A percentile compares a stretch with the other conserved stretches of the same genome.
These are phyloP conservation scores for Cryphonectria japonica DNA, from an alignment of 2,329 filamentous ascomycete genomes.

Conservation along the genomic window DNA sequence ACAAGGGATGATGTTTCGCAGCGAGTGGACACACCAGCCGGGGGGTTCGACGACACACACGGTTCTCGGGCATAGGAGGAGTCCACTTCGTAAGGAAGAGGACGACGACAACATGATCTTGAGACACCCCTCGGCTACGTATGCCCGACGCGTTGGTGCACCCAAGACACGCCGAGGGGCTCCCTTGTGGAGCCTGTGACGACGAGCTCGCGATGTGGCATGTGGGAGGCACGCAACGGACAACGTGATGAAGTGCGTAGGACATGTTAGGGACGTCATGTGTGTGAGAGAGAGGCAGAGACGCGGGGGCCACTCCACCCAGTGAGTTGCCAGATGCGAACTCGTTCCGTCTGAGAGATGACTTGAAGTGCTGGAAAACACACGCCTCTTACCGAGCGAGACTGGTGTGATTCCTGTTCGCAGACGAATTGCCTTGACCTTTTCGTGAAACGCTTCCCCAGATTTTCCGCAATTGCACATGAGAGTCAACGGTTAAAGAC, in stretches of 20 bases:
- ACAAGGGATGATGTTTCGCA: not conserved
- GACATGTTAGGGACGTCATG: not conserved
- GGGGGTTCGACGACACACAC: not conserved
- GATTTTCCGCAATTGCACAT: not conserved
- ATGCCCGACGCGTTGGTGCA: not conserved
- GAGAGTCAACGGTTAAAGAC: not conserved
- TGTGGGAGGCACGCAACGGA: not conserved
- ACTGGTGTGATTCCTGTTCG: not conserved
- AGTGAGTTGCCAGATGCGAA: not conserved
- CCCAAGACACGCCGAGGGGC: not conserved
- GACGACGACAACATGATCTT: not conserved
- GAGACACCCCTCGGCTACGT: not conserved
- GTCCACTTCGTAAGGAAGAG: not conserved
- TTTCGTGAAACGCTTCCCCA: constrained; percentile 3
- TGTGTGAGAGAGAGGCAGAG: not conserved
- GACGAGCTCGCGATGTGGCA: not conserved
- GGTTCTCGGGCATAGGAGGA: not conserved
- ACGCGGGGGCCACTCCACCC: not conserved
- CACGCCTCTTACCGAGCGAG: not conserved
- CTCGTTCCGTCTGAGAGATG: not conserved
- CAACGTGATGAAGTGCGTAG: not conserved
- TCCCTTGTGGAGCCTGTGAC: not conserved
- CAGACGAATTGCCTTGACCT: not conserved
- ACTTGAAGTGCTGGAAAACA: not conserved
- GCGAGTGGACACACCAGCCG: not conserved